Evolutionary conservation across 2,329 filamentous ascomycete species (phyloP), one percentile per base, ranked within the genome.

Genomic region (Fusarium sp.): DNA sequence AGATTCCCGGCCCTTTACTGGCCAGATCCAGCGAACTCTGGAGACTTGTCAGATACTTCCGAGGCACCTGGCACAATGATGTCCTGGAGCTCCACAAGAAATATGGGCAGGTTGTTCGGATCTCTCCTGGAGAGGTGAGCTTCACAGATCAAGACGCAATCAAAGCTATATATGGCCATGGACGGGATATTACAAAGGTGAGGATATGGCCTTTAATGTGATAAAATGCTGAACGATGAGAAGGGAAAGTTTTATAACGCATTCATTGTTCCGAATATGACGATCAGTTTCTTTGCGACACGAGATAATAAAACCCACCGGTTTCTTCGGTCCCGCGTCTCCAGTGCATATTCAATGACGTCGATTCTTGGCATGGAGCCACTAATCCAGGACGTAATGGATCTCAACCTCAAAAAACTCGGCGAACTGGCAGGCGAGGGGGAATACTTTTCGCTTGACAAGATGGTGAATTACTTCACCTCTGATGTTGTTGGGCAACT

Each of bases 341-440:
- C 62, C 5, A 42, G 38, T 9, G 50, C 59, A 2, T 65, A 65
- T 20, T 63, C 62, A 1, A 65, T 63, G 62, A 63, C 62, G 9
- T 49, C 54, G 1, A 63, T 63, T 8, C 43, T 65, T 6, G 21
- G 17, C 11, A 63, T 65, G 59, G 59, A 65, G 32, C 15, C 54
- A 0, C 12, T 60, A 5, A 45, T 65, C 1, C 54, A 65, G n/a
- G 46, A 59, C 2, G 59, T 65, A 2, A 45, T 65, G 38, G 46
- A 63, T 11, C 50, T 65, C 4, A 58, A 65, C 5, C n/a, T 59
- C 1, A 28, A 3, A n/a, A 65, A 59, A 26, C 32, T 65, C 0
- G 38, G 42, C 4, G 50, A 56, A 2, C 21, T 63, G 14, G 54
- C 47, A 11, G 54, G 59, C 26, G 24, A 12, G 1, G 21, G 12